phyloP scores from a whole-genome alignment of 2,329 filamentous ascomycete species.

The Setomelanomma holmii region DNA sequence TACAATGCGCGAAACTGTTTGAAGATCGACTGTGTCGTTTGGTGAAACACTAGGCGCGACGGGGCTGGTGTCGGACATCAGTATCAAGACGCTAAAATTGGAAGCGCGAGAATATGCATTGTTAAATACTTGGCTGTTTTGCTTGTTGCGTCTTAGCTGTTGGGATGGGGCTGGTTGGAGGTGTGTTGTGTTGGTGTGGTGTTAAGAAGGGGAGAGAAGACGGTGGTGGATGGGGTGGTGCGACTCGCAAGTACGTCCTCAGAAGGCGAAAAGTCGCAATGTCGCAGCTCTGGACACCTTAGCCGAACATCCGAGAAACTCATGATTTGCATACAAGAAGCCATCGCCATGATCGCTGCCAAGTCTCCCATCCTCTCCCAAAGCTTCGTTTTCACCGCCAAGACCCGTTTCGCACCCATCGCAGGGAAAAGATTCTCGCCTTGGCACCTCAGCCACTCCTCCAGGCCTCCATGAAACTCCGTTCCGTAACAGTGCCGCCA shows the following conservation, averaged over 20 bases:
- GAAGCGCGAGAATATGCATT: conserved; percentile 3
- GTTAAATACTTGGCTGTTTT: conserved; percentile 23
- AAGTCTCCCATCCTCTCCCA: neutral
- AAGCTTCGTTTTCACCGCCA: neutral
- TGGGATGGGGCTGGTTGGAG: conserved; percentile 15
- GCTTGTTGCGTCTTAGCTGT: conserved; percentile 35
- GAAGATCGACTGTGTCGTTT: conserved; percentile 26
- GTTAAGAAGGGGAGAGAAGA: neutral
- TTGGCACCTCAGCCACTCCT: conserved; percentile 24
- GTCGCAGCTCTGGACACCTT: no score
- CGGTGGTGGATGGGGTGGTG: neutral
- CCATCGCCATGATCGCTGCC: neutral
- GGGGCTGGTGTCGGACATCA: conserved; percentile 6
- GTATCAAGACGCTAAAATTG: neutral
- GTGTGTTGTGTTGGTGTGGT: conserved; percentile 21
- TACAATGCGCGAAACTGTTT: conserved; percentile 16
- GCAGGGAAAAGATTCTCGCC: conserved; percentile 22
- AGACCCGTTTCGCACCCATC: conserved; percentile 16
- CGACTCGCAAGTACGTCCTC: no score
- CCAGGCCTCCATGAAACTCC: conserved; percentile 25
- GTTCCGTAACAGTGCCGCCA: conserved; percentile 19
- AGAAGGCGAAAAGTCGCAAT: no score
- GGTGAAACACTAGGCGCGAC: conserved; percentile 34
- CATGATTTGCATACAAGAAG: no score
- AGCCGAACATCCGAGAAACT: no score